phyloP scores from a whole-genome alignment of 257 asterid genomes.

The Leptodermis oblonga region DNA sequence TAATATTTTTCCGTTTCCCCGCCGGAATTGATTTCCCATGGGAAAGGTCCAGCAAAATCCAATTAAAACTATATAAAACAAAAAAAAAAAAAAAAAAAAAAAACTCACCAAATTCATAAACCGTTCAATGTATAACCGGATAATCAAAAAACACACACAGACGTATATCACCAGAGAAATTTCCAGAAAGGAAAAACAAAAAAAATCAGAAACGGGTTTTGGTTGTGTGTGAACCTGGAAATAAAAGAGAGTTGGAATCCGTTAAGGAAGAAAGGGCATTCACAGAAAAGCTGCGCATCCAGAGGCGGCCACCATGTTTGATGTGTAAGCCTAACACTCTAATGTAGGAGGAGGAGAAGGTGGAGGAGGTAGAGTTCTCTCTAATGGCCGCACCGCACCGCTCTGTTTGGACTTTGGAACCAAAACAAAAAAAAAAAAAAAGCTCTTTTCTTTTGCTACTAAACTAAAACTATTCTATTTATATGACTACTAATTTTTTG shows the following conservation, averaged over 20 bases:
- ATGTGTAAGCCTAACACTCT: too few species aligned
- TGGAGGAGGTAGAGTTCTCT: background rate
- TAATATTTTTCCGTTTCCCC: background rate
- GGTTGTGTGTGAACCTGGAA: conserved; percentile 8
- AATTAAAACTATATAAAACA: background rate
- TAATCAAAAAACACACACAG: background rate
- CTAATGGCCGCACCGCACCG: conserved; percentile 12
- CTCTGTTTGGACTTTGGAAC: background rate
- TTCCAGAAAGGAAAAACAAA: background rate
- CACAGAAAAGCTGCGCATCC: background rate
- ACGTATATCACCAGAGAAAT: background rate
- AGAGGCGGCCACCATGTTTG: background rate
- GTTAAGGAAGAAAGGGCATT: background rate
- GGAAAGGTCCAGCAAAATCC: background rate
- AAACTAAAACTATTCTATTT: conserved; percentile 2
- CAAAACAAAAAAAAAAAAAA: background rate
- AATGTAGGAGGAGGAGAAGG: background rate
- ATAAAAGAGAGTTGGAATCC: background rate
- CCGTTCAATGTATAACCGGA: background rate
- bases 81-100: background rate
- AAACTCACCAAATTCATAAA: background rate
- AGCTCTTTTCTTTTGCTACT: too few species aligned
- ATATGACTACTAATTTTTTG: background rate
- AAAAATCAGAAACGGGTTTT: background rate
- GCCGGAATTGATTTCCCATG: background rate